Evolutionary conservation across 129 eudicot genomes (phyloP).

Genomic region (Scalesia atractyloides): DNA sequence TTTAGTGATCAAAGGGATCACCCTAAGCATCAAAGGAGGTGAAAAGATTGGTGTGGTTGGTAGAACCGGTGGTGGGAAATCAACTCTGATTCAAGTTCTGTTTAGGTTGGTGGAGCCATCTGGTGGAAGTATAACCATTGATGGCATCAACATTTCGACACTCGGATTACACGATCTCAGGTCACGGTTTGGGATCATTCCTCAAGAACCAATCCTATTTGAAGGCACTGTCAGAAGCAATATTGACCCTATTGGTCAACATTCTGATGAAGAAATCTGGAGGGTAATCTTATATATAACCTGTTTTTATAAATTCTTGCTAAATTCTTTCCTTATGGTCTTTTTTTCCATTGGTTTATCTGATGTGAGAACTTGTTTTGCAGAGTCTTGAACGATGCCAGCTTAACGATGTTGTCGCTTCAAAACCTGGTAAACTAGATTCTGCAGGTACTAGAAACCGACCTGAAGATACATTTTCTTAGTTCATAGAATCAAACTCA

Average conservation of each 20-base stretch:
- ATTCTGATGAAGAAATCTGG: constrained; percentile 88
- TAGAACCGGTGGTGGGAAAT: constrained; percentile 88
- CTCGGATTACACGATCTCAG: constrained; percentile 86
- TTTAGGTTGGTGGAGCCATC: constrained; percentile 86
- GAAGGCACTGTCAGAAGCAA: constrained; percentile 91
- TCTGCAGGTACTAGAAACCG: no score
- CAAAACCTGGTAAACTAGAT: no score
- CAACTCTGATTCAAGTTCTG: constrained; percentile 78
- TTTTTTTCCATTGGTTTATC: background rate
- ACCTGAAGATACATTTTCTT: no score
- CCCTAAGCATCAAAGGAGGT: constrained; percentile 65
- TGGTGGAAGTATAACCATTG: constrained; percentile 67
- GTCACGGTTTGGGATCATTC: constrained; percentile 90
- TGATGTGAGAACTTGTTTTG: no score
- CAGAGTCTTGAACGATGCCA: no score
- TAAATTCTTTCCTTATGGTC: background rate
- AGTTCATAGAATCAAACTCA: no score
- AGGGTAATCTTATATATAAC: constrained; percentile 41
- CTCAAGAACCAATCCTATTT: constrained; percentile 91
- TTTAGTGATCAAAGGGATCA: constrained; percentile 67
- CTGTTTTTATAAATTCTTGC: background rate
- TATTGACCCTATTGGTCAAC: constrained; percentile 73
- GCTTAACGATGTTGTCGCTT: no score
- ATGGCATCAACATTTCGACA: constrained; percentile 59
- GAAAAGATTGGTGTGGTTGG: constrained; percentile 90